Evolutionary conservation across 441 rosid species (phyloP).

Genomic region (Populus hybrid): DNA sequence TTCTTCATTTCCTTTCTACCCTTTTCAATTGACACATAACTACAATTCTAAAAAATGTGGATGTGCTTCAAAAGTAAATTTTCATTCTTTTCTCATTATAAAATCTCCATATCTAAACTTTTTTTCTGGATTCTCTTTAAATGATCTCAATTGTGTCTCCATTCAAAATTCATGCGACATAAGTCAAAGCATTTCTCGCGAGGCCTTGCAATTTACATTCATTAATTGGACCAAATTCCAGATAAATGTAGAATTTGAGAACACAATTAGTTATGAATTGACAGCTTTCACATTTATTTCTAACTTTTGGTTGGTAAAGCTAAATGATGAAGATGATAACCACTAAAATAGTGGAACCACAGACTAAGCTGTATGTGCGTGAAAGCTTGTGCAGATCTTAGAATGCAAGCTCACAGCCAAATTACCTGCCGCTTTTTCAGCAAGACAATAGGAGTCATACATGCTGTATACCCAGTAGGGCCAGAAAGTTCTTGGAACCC

Average conservation of each 20-base stretch:
- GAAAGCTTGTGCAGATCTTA: not conserved
- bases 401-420: not conserved
- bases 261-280: too few relatives aligned
- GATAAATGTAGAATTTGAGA: too few relatives aligned
- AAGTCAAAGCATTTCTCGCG: not conserved
- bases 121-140: not conserved
- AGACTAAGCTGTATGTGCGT: not conserved
- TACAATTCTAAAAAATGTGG: not conserved
- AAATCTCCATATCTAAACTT: too few relatives aligned
- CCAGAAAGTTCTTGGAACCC: conserved; percentile 67
- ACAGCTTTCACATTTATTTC: not conserved
- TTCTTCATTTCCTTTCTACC: not conserved
- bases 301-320: not conserved
- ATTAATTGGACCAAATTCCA: too few relatives aligned
- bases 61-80: not conserved
- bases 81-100: not conserved
- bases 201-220: not conserved
- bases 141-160: not conserved
- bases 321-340: not conserved
- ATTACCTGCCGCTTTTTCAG: conserved; percentile 85
- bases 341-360: not conserved
- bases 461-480: conserved; percentile 85
- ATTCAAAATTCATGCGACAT: not conserved
- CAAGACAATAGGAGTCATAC: conserved; percentile 84
- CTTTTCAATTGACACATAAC: not conserved